These are phyloP conservation scores for Xylariaceae sp. DNA, from an alignment of 2,329 filamentous ascomycete genomes.

Conservation along the genomic window DNA sequence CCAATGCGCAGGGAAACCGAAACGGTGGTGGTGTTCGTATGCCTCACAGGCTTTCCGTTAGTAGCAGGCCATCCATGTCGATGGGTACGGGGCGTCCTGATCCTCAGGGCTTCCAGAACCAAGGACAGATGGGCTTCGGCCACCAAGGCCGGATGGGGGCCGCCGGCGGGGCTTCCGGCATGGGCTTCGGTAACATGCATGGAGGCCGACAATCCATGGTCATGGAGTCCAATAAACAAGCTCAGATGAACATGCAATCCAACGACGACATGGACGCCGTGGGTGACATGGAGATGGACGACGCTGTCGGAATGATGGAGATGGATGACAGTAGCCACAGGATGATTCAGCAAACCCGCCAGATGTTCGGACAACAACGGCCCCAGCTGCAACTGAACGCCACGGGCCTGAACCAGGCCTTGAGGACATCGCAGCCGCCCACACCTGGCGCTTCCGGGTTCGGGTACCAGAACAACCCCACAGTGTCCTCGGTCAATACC, in stretches of 20 bases:
- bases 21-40: conserved; percentile 25
- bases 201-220: conserved; percentile 34
- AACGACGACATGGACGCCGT: conserved; percentile 74
- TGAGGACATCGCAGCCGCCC: conserved; percentile 78
- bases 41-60: conserved; percentile 29
- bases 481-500: conserved; percentile 94
- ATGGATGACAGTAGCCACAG: conserved; percentile 54
- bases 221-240: conserved; percentile 31
- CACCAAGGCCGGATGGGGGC: conserved; percentile 24
- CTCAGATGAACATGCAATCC: conserved; percentile 39
- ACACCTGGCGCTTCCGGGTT: conserved; percentile 76
- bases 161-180: conserved; percentile 16
- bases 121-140: conserved; percentile 25
- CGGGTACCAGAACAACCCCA: conserved; percentile 85
- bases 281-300: conserved; percentile 96
- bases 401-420: conserved; percentile 67
- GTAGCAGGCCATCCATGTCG: conserved; percentile 25
- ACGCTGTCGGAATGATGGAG: conserved; percentile 63
- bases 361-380: conserved; percentile 60
- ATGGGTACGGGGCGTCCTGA: conserved; percentile 25
- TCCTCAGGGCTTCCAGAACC: conserved; percentile 25
- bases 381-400: conserved; percentile 79
- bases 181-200: conserved; percentile 31
- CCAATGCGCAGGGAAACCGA: conserved; percentile 38
- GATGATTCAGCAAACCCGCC: conserved; percentile 64